These are phyloP conservation scores for Neopestalotiopsis sp. DNA, from an alignment of 2,329 filamentous ascomycete species.

Conservation along the genomic window DNA sequence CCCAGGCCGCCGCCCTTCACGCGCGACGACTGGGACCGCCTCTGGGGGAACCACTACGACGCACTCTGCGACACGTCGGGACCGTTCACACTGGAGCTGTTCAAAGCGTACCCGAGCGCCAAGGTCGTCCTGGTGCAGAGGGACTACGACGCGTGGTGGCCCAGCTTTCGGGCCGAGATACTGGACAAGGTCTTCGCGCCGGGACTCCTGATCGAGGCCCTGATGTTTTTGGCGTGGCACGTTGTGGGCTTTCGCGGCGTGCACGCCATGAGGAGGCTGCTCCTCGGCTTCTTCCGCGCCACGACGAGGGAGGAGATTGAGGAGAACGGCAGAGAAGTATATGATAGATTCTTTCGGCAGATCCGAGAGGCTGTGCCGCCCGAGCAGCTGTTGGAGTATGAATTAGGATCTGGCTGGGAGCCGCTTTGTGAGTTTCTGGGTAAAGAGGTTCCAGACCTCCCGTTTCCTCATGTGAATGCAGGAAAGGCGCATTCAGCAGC, in stretches of 20 bases:
- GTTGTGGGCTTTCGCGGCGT: slow-evolving; percentile 28
- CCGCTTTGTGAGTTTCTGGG: slow-evolving; percentile 11
- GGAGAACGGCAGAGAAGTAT: not conserved
- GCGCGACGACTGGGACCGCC: not conserved
- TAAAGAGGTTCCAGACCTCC: not conserved
- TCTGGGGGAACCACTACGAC: slow-evolving; percentile 22
- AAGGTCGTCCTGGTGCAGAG: slow-evolving; percentile 29
- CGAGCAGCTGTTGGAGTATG: not conserved
- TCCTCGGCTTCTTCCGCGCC: slow-evolving; percentile 19
- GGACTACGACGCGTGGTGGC: slow-evolving; percentile 29
- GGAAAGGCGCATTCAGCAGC: not conserved
- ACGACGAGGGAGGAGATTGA: not conserved
- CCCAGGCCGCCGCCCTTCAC: not conserved
- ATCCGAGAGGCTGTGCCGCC: not conserved
- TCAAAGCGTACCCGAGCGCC: slow-evolving; percentile 28
- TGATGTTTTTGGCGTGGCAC: slow-evolving; percentile 16
- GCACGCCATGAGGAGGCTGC: slow-evolving; percentile 18
- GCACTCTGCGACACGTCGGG: slow-evolving; percentile 24
- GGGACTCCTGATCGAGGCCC: not conserved
- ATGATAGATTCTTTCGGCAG: not conserved
- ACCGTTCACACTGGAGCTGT: slow-evolving; percentile 24
- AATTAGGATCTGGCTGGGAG: slow-evolving; percentile 4
- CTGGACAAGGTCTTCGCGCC: slow-evolving; percentile 23
- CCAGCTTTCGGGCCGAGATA: slow-evolving; percentile 27
- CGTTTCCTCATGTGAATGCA: not conserved